These are phyloP conservation scores for Shiraia sp. DNA, from an alignment of 2,329 filamentous ascomycete genomes.

Conservation along the genomic window DNA sequence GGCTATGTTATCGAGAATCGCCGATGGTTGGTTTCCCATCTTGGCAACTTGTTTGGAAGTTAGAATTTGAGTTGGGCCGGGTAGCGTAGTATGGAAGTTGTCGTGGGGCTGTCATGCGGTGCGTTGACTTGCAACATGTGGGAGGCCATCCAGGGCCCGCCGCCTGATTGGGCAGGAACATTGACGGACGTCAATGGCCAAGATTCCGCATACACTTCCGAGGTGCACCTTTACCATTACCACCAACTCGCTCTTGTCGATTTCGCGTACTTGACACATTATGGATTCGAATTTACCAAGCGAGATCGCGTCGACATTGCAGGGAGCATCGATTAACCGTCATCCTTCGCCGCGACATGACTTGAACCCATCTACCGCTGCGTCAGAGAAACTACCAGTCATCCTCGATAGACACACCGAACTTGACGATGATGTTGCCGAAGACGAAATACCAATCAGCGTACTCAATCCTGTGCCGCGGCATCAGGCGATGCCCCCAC, in stretches of 20 bases:
- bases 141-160: constrained; percentile 19
- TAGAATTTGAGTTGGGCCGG: constrained; percentile 14
- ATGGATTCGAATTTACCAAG: constrained; percentile 64
- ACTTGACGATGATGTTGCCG: constrained; percentile 54
- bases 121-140: constrained; percentile 17
- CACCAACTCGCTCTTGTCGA: neutral
- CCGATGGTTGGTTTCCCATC: constrained; percentile 61
- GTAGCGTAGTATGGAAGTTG: constrained; percentile 16
- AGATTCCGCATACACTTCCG: constrained; percentile 20
- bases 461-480: constrained; percentile 62
- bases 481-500: constrained; percentile 66
- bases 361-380: constrained; percentile 76
- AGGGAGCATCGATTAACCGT: constrained; percentile 76
- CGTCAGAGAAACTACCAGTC: constrained; percentile 68
- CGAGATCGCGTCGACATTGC: constrained; percentile 77
- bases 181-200: constrained; percentile 28
- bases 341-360: constrained; percentile 74
- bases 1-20: constrained; percentile 92
- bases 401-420: constrained; percentile 42
- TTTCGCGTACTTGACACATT: constrained; percentile 2
- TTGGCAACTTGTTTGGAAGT: constrained; percentile 28
- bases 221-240: constrained; percentile 7
- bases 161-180: constrained; percentile 15
- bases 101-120: constrained; percentile 22
- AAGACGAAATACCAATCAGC: constrained; percentile 71